Percentiles rank a stretch among this genome's conserved stretches.
phyloP scores from a whole-genome alignment of 257 asterid genomes.

The Solanum chiquidenum region DNA sequence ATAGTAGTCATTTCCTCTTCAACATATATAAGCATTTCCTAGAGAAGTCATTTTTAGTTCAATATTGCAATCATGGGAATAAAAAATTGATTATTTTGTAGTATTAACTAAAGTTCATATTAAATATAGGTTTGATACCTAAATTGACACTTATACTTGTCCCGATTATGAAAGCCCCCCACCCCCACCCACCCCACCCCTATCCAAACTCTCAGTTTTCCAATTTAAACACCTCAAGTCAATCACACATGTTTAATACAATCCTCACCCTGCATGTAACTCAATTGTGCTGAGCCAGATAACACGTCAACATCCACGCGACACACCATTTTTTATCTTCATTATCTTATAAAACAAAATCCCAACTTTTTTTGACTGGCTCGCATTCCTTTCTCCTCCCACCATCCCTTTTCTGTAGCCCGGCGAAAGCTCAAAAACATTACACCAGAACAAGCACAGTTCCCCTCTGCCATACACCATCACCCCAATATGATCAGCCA shows the following conservation, averaged over 20 bases:
- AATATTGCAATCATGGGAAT: neutral
- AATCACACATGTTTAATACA: neutral
- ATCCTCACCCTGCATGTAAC: neutral
- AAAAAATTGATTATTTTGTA: neutral
- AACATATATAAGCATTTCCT: neutral
- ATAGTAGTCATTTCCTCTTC: neutral
- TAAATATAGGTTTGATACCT: neutral
- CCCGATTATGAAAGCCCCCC: neutral
- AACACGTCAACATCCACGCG: neutral
- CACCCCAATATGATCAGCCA: neutral
- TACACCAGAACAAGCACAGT: neutral
- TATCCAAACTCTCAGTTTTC: neutral
- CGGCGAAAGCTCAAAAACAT: neutral
- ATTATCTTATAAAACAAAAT: neutral
- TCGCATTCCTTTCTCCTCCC: neutral
- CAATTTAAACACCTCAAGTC: neutral
- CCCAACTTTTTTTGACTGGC: neutral
- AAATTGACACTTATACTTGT: neutral
- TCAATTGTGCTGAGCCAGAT: neutral
- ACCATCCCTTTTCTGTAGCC: neutral
- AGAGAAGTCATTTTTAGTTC: neutral
- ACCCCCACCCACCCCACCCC: neutral
- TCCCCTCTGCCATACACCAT: neutral
- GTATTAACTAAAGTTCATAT: neutral
- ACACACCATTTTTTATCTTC: neutral